Base-by-base conservation (phyloP, 2,329 filamentous ascomycete species). In the Colletotrichum endophyticum region DNA sequence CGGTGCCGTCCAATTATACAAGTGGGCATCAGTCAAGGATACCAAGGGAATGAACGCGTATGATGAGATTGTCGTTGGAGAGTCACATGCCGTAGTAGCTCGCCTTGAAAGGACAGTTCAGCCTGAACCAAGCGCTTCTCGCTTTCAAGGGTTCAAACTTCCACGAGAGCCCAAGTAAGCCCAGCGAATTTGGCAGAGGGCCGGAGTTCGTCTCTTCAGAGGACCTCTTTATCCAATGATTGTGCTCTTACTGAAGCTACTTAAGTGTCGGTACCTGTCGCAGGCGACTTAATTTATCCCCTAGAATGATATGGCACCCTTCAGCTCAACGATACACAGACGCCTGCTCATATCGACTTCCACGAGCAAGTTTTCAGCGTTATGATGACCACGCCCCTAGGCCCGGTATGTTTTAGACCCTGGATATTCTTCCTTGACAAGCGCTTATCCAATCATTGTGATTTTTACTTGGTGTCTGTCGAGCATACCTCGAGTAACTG, bases 401-500 rank as follows among this genome's bases (percentile, higher is more conserved):
- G 44, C 2, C 44, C n/a, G 44, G n/a, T 25, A 53, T 53, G 3
- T 53, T 7, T 53, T 12, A 8, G 44, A 13, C 44, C 12, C 16
- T 22, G 5, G 11, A 2, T 3, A 53, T 8, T 53, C n/a, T 13
- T 3, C 3, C 1, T 53, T 53, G 44, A 22, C n/a, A 11, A 53
- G n/a, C 22, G n/a, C 44, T 22, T 53, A 13, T 53, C 44, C n/a
- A 22, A 5, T 1, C n/a, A 0, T 22, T 22, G n/a, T 11, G 22
- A 5, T 8, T 1, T 11, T 53, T 0, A n/a, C 44, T 22, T 8
- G 4, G n/a, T 0, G 44, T 53, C 44, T 53, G 0, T 1, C n/a
- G n/a, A n/a, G 44, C 13, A 53, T 53, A 53, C 11, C n/a, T 53
- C 1, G n/a, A 13, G n/a, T 53, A 3, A 4, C 1, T 53, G 44